Conservation (phyloP, 164 flowering plant genomes). For the Tetracentron sinense region DNA sequence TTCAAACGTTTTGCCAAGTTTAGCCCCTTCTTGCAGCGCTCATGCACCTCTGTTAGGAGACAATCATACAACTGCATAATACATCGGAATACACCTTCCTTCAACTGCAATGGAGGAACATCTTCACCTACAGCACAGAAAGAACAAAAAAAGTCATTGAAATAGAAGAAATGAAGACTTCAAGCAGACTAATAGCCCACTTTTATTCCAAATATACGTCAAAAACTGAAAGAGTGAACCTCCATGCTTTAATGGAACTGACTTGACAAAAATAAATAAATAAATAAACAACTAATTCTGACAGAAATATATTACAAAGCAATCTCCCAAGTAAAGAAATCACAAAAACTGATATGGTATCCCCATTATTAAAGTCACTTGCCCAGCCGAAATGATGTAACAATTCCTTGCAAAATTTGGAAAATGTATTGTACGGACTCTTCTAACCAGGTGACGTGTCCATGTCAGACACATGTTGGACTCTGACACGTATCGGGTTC, state of each 20-base stretch:
- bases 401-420: no score
- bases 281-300: no score
- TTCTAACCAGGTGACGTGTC: no score
- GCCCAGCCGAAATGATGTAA: no score
- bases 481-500: no score
- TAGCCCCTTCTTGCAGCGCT: conserved; percentile 95
- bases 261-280: no score
- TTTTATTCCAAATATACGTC: background rate
- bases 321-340: no score
- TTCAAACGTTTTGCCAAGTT: conserved; percentile 93
- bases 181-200: background rate
- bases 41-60: conserved; percentile 96
- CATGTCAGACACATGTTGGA: no score
- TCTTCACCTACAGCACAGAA: conserved; percentile 67
- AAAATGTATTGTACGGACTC: no score
- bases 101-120: conserved; percentile 94
- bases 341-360: no score
- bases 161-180: background rate
- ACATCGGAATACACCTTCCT: conserved; percentile 96
- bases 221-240: background rate
- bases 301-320: no score
- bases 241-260: background rate
- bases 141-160: background rate
- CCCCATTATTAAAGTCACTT: no score
- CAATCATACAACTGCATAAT: conserved; percentile 96